Evolutionary conservation across 352 stramenopile species (phyloP), one percentile per base, ranked within the genome.

Genomic region (Achlya hypogyna): DNA sequence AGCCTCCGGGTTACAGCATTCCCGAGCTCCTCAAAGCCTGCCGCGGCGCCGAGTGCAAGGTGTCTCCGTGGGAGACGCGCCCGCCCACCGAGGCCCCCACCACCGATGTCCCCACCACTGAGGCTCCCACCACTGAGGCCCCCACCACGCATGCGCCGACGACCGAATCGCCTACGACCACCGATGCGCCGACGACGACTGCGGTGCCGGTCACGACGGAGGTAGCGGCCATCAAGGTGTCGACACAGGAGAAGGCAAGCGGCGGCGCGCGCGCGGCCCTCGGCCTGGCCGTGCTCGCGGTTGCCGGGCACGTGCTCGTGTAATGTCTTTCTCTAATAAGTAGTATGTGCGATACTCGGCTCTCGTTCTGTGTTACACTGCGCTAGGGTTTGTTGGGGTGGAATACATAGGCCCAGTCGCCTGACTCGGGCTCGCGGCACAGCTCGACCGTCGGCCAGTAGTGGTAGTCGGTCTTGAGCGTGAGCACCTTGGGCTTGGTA

Each of bases 401-500:
- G 28, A 77, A 75, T 12, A 89, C 78, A 52, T 91, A 91, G 53
- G 85, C 76, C 84, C 84, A 93, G 56, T 91, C 80, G 65, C 68
- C 84, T 43, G 71, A 74, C 23, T 84, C 71, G 28, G 22, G 29
- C 2, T 28, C 14, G 51, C 85, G 76, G 31, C 71, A 77, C 32
- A 97, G 74, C 74, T 97, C 85, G 34, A 91, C 73, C 4, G 89
- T 96, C 40, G 89, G 87, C 86, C 87, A 97, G 75, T 96, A 97
- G 73, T 93, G 81, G 65, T 95, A 95, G 71, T 96, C 88, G 5
- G 81, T 92, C 76, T 95, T 95, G 25, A 97, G 75, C n/a, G 87
- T 96, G 52, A 93, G 89, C 25, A 95, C 84, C 63, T 91, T 93
- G 35, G 82, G 81, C 63, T 96, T 96, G 1, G 82, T 93, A 62